Percentiles rank a stretch among this genome's conserved stretches.
phyloP scores from a whole-genome alignment of 345 rosid species.

The Citrus mangshanensis region DNA sequence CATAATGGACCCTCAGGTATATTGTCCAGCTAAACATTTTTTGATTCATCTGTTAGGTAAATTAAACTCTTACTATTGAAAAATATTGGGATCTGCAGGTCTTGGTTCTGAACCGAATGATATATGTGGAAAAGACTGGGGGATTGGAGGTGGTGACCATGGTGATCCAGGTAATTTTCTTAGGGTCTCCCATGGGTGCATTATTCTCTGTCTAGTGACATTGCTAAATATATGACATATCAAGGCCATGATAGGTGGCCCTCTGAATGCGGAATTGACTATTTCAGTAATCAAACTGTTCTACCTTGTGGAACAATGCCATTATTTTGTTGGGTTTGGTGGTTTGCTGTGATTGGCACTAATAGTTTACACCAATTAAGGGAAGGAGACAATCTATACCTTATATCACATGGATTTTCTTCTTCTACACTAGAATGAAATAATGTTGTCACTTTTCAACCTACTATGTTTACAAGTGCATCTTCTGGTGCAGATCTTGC shows the following conservation, averaged over 20 bases:
- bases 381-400: background rate
- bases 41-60: slow-evolving; percentile 1
- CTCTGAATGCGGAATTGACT: background rate
- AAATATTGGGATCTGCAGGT: slow-evolving; percentile 35
- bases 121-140: slow-evolving; percentile 88
- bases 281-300: background rate
- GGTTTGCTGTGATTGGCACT: slow-evolving; percentile 3
- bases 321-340: slow-evolving; percentile 4
- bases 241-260: background rate
- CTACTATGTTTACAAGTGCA: slow-evolving; percentile 7
- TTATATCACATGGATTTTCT: slow-evolving; percentile 3
- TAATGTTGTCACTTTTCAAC: background rate
- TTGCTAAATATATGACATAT: background rate
- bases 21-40: slow-evolving; percentile 16
- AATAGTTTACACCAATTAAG: background rate
- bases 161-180: slow-evolving; percentile 76
- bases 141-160: slow-evolving; percentile 68
- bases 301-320: background rate
- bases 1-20: slow-evolving; percentile 88
- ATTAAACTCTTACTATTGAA: background rate
- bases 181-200: background rate
- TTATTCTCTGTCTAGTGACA: background rate
- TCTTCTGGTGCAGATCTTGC: slow-evolving; percentile 60
- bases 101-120: slow-evolving; percentile 72
- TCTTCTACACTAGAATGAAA: background rate